phyloP scores from a whole-genome alignment of 371 early-diverging fungal species.

The Thermomucor indicae-seudaticae region DNA sequence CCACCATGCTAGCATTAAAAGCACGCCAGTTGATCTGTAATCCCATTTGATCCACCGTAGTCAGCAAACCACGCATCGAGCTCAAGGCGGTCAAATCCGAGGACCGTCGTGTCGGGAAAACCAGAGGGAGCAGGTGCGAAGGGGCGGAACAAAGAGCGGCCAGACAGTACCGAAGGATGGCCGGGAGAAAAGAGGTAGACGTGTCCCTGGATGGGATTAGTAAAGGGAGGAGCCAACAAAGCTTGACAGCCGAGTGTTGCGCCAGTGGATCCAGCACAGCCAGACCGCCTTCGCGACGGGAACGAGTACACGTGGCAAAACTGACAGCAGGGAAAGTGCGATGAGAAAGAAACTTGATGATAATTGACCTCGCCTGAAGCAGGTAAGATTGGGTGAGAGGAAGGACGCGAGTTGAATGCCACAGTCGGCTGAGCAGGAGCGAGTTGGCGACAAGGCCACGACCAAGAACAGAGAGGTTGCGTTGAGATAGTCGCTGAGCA shows the following conservation, averaged over 20 bases:
- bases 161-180: background rate
- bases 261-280: background rate
- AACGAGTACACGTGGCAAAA: background rate
- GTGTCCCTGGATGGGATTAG: background rate
- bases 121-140: background rate
- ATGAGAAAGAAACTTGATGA: background rate
- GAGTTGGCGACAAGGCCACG: slow-evolving; percentile 10
- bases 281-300: background rate
- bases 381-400: background rate
- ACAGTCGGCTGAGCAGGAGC: slow-evolving; percentile 1
- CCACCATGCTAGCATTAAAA: background rate
- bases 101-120: background rate
- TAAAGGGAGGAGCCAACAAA: background rate
- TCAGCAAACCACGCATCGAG: background rate
- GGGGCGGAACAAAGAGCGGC: background rate
- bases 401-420: background rate
- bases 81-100: background rate
- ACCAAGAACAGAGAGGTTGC: slow-evolving; percentile 9
- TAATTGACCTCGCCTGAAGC: background rate
- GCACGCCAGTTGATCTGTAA: background rate
- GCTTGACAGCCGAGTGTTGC: background rate
- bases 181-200: background rate
- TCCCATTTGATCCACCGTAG: background rate
- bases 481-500: background rate
- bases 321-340: background rate